Percentiles rank a stretch among this genome's conserved stretches.
Conservation (phyloP, 2,329 filamentous ascomycete genomes). For the Fusarium phyllophilum region DNA sequence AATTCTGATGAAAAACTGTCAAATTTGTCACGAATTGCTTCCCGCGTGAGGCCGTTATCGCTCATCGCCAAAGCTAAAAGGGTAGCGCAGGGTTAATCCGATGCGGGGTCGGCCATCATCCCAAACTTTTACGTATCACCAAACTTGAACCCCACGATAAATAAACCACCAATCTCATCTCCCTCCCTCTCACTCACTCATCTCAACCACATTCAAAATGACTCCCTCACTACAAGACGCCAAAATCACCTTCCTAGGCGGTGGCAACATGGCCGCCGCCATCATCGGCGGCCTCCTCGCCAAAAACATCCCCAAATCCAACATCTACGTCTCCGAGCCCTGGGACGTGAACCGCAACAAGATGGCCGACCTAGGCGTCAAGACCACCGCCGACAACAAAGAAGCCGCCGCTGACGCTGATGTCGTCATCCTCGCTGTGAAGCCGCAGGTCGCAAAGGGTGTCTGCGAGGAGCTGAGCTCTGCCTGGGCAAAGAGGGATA, state of each 20-base stretch:
- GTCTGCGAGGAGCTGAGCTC: conserved; percentile 59
- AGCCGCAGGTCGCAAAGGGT: conserved; percentile 60
- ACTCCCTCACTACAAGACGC: conserved; percentile 45
- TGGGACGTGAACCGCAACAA: conserved; percentile 64
- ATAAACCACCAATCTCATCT: neutral
- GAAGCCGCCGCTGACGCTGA: conserved; percentile 57
- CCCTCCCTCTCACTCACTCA: no score
- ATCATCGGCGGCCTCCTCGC: conserved; percentile 61
- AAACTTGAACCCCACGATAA: conserved; percentile 22
- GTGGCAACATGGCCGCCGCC: conserved; percentile 64
- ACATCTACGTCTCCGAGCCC: conserved; percentile 61
- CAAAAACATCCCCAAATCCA: conserved; percentile 55
- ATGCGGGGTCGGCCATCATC: conserved; percentile 29
- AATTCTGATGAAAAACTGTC: neutral
- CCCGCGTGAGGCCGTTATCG: conserved; percentile 13
- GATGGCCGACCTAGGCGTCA: conserved; percentile 57
- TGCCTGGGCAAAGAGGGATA: conserved; percentile 48
- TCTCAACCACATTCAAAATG: no score
- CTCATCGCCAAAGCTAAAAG: conserved; percentile 16
- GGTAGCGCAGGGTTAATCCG: conserved; percentile 34
- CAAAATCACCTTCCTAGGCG: conserved; percentile 54
- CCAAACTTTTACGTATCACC: conserved; percentile 32
- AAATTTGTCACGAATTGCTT: neutral
- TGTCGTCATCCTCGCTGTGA: conserved; percentile 61
- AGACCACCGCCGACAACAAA: conserved; percentile 57